phyloP scores from a whole-genome alignment of 805 yeast species.

The Myxozyma lipomycoides region DNA sequence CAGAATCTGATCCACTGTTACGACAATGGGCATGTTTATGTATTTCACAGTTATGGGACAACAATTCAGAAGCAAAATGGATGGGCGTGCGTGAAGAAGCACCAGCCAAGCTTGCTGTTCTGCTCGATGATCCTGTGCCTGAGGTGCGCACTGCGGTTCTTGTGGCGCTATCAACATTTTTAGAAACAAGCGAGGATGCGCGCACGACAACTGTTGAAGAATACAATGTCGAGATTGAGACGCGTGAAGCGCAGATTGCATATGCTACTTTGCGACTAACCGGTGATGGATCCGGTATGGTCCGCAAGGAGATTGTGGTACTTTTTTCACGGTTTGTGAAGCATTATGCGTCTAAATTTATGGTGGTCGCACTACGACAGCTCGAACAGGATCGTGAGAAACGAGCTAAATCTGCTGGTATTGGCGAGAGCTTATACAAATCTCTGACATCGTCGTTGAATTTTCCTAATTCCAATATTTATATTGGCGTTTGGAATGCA shows the following conservation, averaged over 20 bases:
- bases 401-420: neutral
- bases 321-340: conserved; percentile 71
- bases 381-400: conserved; percentile 59
- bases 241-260: conserved; percentile 68
- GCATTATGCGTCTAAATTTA: conserved; percentile 66
- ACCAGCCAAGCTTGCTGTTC: conserved; percentile 50
- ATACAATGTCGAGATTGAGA: conserved; percentile 26
- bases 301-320: conserved; percentile 76
- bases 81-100: conserved; percentile 63
- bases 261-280: conserved; percentile 61
- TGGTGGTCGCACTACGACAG: conserved; percentile 83
- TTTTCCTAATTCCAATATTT: conserved; percentile 75
- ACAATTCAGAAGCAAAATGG: conserved; percentile 69
- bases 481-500: conserved; percentile 83
- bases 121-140: conserved; percentile 85
- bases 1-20: conserved; percentile 71
- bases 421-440: neutral
- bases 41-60: conserved; percentile 70
- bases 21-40: conserved; percentile 90
- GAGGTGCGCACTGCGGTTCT: conserved; percentile 88
- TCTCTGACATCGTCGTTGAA: conserved; percentile 4
- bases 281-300: conserved; percentile 86
- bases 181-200: conserved; percentile 40
- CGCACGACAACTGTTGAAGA: conserved; percentile 28
- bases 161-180: conserved; percentile 64